Percentiles rank a stretch among this genome's conserved stretches.
Evolutionary conservation across 2,329 filamentous ascomycete genomes (phyloP).

Genomic region (Exserohilum turcica): DNA sequence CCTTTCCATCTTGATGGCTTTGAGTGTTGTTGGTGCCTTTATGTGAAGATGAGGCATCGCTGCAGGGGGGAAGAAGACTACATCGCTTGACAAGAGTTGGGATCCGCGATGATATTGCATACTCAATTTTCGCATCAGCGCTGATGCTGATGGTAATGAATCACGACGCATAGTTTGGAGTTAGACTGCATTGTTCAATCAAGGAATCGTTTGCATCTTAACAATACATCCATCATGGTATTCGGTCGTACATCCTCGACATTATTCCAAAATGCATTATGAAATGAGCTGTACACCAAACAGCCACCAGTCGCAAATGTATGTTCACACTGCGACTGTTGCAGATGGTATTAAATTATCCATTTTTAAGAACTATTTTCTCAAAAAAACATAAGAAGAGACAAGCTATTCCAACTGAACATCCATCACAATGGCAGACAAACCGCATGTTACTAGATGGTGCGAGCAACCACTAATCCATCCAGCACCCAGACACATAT

Average conservation of each 20-base stretch:
- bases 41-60: background rate
- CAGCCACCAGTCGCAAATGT: background rate
- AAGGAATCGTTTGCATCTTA: too few species aligned
- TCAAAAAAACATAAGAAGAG: background rate
- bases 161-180: background rate
- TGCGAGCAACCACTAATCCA: background rate
- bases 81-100: background rate
- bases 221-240: background rate
- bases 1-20: conserved; percentile 7
- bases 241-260: background rate
- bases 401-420: background rate
- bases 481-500: background rate
- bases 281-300: background rate
- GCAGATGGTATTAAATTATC: background rate
- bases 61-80: background rate
- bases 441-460: background rate
- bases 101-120: background rate
- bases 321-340: background rate
- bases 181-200: too few species aligned
- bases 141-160: background rate
- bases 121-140: background rate
- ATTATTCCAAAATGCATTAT: background rate
- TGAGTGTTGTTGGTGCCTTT: conserved; percentile 17
- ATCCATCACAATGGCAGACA: background rate
- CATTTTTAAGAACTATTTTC: background rate